Percentiles rank a stretch among this genome's conserved stretches.
Conservation (phyloP, 2,329 filamentous ascomycete species). For the Neopestalotiopsis clavispora region DNA sequence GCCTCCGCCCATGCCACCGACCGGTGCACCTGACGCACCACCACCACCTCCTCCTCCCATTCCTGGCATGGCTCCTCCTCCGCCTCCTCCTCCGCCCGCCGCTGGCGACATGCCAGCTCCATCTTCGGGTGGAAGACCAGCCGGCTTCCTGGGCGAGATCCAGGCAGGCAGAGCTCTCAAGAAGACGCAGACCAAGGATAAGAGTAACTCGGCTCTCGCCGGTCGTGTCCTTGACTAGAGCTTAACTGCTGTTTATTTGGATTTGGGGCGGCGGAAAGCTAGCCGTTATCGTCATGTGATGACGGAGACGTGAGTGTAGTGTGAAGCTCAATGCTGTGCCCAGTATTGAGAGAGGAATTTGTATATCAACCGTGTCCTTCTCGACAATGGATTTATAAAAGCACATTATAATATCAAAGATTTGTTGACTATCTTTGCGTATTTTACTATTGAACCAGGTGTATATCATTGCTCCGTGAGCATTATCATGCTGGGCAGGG, state of each 20-base stretch:
- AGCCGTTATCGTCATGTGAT: no score
- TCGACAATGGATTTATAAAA: not conserved
- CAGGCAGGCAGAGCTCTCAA: conserved; percentile 77
- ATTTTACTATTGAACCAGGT: not conserved
- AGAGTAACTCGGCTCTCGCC: conserved; percentile 72
- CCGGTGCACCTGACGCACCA: conserved; percentile 44
- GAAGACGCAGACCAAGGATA: conserved; percentile 91
- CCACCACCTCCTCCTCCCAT: conserved; percentile 52
- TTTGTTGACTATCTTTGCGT: not conserved
- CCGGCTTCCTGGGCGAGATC: conserved; percentile 81
- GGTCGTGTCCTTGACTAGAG: conserved; percentile 71
- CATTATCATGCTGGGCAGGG: not conserved
- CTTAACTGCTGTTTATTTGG: not conserved
- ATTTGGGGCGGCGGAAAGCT: not conserved
- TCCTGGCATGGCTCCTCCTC: conserved; percentile 39
- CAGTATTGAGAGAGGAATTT: not conserved
- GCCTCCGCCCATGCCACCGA: conserved; percentile 35
- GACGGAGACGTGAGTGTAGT: not conserved
- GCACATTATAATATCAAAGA: not conserved
- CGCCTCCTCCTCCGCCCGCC: conserved; percentile 48
- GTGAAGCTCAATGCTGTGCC: not conserved
- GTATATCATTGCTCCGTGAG: not conserved
- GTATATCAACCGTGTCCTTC: not conserved
- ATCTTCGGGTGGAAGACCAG: conserved; percentile 51
- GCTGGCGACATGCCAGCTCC: conserved; percentile 50